Percentiles rank a stretch among this genome's conserved stretches.
phyloP scores from a whole-genome alignment of 2,329 filamentous ascomycete species.

The Penicillium sclerotiorum region DNA sequence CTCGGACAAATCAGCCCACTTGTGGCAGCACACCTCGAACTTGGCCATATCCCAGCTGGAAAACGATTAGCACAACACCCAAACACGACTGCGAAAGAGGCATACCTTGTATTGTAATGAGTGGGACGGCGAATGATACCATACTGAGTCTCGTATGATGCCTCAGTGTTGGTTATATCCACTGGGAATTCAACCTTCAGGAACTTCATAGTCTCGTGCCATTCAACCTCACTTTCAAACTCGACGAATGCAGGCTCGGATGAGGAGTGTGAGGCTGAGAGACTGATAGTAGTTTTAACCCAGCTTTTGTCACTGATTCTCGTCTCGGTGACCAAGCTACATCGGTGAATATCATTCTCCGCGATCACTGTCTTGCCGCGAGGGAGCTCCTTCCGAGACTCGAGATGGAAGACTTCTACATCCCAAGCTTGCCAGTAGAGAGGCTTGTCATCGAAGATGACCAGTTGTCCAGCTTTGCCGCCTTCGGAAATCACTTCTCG shows the following conservation, averaged over 20 bases:
- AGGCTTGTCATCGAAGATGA: slow-evolving; percentile 96
- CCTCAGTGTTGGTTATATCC: slow-evolving; percentile 85
- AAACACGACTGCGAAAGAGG: too few relatives aligned
- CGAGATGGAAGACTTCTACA: slow-evolving; percentile 92
- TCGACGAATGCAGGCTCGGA: slow-evolving; percentile 72
- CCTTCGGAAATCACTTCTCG: slow-evolving; percentile 75
- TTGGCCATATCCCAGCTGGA: slow-evolving; percentile 91
- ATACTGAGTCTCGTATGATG: slow-evolving; percentile 93
- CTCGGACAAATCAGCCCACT: slow-evolving; percentile 89
- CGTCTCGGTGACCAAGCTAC: slow-evolving; percentile 80
- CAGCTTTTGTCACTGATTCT: slow-evolving; percentile 86
- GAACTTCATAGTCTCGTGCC: slow-evolving; percentile 97
- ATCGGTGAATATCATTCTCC: slow-evolving; percentile 72
- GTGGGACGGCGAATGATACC: slow-evolving; percentile 87
- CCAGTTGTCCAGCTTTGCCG: slow-evolving; percentile 83
- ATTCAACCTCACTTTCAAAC: slow-evolving; percentile 85
- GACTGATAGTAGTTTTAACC: slow-evolving; percentile 81
- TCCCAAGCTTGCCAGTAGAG: slow-evolving; percentile 98
- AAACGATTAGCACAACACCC: slow-evolving; percentile 27
- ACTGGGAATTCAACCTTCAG: slow-evolving; percentile 98
- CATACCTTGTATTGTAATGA: slow-evolving; percentile 88
- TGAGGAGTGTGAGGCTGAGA: slow-evolving; percentile 69
- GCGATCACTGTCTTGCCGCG: slow-evolving; percentile 70
- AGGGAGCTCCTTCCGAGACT: slow-evolving; percentile 76
- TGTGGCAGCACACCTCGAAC: slow-evolving; percentile 95